Conservation (phyloP, 495 filamentous ascomycete genomes). For the Penicillium ucsense region DNA sequence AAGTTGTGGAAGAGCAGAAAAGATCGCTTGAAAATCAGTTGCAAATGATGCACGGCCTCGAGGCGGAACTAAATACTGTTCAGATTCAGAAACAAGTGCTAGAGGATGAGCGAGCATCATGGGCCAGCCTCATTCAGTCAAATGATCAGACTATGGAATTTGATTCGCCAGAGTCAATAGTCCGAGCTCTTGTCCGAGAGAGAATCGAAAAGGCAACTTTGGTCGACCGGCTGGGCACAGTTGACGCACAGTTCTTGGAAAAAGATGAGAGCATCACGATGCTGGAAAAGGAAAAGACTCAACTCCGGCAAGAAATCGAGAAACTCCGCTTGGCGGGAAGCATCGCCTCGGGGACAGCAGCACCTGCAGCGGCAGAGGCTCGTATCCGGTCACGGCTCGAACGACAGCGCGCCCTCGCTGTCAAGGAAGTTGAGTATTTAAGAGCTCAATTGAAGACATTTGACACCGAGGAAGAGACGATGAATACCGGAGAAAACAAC, state of each 20-base stretch:
- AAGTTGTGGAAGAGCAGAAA: slow-evolving; percentile 96
- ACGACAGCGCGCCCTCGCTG: slow-evolving; percentile 69
- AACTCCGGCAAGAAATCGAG: slow-evolving; percentile 57
- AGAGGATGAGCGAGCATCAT: slow-evolving; percentile 78
- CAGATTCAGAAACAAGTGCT: slow-evolving; percentile 74
- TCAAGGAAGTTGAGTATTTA: slow-evolving; percentile 89
- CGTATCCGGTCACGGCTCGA: slow-evolving; percentile 65
- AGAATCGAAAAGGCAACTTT: slow-evolving; percentile 68
- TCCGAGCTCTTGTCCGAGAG: slow-evolving; percentile 71
- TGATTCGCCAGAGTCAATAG: slow-evolving; percentile 80
- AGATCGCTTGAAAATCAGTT: slow-evolving; percentile 68
- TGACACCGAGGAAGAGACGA: slow-evolving; percentile 78
- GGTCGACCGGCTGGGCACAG: slow-evolving; percentile 62
- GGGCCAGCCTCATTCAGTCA: slow-evolving; percentile 76
- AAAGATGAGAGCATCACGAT: slow-evolving; percentile 67
- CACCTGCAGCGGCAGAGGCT: slow-evolving; percentile 33
- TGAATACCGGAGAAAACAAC: slow-evolving; percentile 56
- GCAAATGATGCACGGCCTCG: slow-evolving; percentile 61
- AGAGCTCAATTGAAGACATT: slow-evolving; percentile 87
- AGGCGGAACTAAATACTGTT: slow-evolving; percentile 65
- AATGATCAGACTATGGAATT: slow-evolving; percentile 60
- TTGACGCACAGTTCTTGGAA: slow-evolving; percentile 70
- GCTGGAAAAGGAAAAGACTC: slow-evolving; percentile 58
- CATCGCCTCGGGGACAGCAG: slow-evolving; percentile 24
- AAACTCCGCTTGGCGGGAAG: slow-evolving; percentile 41